Conservation (phyloP, 2,329 filamentous ascomycete genomes). For the Leptosphaerulina australis region DNA sequence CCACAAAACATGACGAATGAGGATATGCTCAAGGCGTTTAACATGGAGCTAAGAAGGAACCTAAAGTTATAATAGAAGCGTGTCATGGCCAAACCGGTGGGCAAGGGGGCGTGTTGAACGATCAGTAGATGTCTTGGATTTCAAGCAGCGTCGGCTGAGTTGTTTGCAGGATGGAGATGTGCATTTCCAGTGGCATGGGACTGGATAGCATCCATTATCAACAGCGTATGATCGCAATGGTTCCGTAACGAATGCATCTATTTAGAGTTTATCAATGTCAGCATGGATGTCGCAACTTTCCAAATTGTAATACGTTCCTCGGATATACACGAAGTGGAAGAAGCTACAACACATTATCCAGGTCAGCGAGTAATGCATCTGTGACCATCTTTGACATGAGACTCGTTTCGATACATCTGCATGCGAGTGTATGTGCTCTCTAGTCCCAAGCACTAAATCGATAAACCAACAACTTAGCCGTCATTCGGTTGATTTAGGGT, state of each 20-base stretch:
- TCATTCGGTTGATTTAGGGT: background rate
- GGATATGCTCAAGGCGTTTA: conserved; percentile 20
- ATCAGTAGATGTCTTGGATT: conserved; percentile 3
- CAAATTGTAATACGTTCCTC: background rate
- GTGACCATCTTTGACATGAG: conserved; percentile 4
- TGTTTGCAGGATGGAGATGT: background rate
- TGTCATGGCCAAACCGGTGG: conserved; percentile 15
- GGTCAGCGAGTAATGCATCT: background rate
- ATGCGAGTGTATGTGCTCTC: no score
- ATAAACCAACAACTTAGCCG: background rate
- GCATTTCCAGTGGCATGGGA: background rate
- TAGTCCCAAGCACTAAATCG: background rate
- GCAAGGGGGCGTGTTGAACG: conserved; percentile 11
- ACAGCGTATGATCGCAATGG: background rate
- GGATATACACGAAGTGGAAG: no score
- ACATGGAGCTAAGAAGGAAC: conserved; percentile 24
- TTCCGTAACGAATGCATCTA: background rate
- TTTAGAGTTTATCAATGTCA: conserved; percentile 8
- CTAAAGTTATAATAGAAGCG: conserved; percentile 27
- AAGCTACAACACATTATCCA: background rate
- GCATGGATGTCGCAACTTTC: conserved; percentile 3
- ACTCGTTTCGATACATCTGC: no score
- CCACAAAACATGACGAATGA: background rate
- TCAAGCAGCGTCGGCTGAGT: conserved; percentile 5
- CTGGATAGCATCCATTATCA: background rate